phyloP scores from a whole-genome alignment of 148 eudicot genomes.

The Arbutus unedo region DNA sequence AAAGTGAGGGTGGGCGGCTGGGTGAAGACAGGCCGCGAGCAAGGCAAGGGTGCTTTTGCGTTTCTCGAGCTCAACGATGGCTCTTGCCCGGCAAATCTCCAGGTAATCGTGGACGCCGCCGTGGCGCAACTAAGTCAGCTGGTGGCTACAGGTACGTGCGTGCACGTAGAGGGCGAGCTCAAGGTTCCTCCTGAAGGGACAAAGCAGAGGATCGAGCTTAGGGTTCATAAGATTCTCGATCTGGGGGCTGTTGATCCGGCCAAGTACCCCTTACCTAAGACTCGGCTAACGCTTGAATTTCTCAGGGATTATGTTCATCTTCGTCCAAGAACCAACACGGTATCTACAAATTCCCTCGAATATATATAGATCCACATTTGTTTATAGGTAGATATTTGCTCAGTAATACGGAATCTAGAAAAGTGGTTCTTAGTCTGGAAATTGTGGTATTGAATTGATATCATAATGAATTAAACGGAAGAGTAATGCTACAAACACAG shows the following conservation, averaged over 20 bases:
- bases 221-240: constrained; percentile 47
- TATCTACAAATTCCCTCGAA: constrained; percentile 6
- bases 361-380: not conserved
- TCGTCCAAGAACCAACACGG: constrained; percentile 77
- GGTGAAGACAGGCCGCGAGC: constrained; percentile 89
- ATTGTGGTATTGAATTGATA: not conserved
- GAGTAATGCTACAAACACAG: no score
- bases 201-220: constrained; percentile 61
- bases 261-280: constrained; percentile 83
- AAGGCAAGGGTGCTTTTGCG: constrained; percentile 68
- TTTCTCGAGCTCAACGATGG: constrained; percentile 87
- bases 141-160: constrained; percentile 57
- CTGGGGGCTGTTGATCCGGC: constrained; percentile 62
- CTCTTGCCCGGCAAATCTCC: constrained; percentile 65
- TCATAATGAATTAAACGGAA: not conserved
- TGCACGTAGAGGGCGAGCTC: constrained; percentile 54
- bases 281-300: constrained; percentile 62
- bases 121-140: constrained; percentile 39
- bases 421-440: not conserved
- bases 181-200: constrained; percentile 61
- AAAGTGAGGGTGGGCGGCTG: constrained; percentile 63
- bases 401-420: not conserved
- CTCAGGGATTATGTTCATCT: constrained; percentile 79
- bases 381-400: not conserved
- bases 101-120: constrained; percentile 43